Conservation (phyloP, 352 stramenopile genomes). For the Phytophthora rubi region DNA sequence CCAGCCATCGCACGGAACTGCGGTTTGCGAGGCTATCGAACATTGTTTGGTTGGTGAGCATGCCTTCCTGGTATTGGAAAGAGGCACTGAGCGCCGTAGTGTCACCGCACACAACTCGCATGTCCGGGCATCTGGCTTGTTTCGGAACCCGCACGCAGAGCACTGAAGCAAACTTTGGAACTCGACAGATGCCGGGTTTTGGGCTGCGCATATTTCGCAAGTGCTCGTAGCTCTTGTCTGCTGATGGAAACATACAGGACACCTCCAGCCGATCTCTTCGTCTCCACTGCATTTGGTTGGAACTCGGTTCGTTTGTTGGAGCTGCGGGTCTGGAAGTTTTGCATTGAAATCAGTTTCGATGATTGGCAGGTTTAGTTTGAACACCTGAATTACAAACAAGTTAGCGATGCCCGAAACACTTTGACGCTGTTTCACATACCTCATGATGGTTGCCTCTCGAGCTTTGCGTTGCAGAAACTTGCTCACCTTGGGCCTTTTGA, state of each 20-base stretch:
- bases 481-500: slow-evolving; percentile 10
- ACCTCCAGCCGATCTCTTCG: slow-evolving; percentile 49
- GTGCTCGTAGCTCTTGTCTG: slow-evolving; percentile 52
- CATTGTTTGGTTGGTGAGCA: slow-evolving; percentile 31
- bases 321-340: slow-evolving; percentile 15
- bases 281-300: slow-evolving; percentile 16
- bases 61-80: neutral
- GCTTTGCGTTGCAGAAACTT: slow-evolving; percentile 10
- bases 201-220: slow-evolving; percentile 80
- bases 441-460: slow-evolving; percentile 19
- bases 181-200: slow-evolving; percentile 65
- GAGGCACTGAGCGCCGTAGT: slow-evolving; percentile 21
- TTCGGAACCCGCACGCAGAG: slow-evolving; percentile 69
- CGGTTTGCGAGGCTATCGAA: slow-evolving; percentile 2
- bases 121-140: slow-evolving; percentile 44
- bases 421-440: slow-evolving; percentile 13
- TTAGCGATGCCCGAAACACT: slow-evolving; percentile 1
- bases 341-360: slow-evolving; percentile 33
- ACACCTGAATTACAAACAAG: slow-evolving; percentile 20
- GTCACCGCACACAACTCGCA: slow-evolving; percentile 71
- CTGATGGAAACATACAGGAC: slow-evolving; percentile 73
- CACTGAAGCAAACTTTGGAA: slow-evolving; percentile 66
- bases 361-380: slow-evolving; percentile 33
- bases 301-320: neutral
- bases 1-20: slow-evolving; percentile 26